Percentiles rank a stretch among this genome's conserved stretches.
Conservation (phyloP, 164 flowering plant genomes). For the Umbellularia californica region DNA sequence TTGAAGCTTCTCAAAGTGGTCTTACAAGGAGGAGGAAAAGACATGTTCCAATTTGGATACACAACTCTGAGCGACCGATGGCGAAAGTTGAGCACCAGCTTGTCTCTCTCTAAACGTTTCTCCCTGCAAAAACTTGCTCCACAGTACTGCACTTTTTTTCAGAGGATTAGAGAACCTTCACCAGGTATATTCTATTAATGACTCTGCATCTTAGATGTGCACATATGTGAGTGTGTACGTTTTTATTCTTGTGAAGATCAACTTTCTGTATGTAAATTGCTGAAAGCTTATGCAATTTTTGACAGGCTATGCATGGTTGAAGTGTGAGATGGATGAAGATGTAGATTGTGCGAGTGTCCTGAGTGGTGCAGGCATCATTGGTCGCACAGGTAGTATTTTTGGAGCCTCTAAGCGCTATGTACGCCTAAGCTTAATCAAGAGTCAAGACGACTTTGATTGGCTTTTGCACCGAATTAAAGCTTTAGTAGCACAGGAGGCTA, state of each 20-base stretch:
- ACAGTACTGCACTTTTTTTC: not conserved
- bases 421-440: slow-evolving; percentile 50
- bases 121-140: slow-evolving; percentile 5
- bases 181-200: not conserved
- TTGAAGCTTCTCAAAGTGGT: slow-evolving; percentile 1
- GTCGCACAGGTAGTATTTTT: slow-evolving; percentile 40
- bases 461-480: slow-evolving; percentile 20
- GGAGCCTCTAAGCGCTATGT: slow-evolving; percentile 38
- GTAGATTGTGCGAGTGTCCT: too few relatives aligned
- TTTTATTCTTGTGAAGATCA: too few relatives aligned
- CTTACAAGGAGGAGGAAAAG: not conserved
- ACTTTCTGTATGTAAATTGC: too few relatives aligned
- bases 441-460: slow-evolving; percentile 40
- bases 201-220: not conserved
- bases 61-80: not conserved
- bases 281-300: too few relatives aligned
- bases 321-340: too few relatives aligned
- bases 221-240: slow-evolving; percentile 14
- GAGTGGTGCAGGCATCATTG: slow-evolving; percentile 26
- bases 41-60: not conserved
- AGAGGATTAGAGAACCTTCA: not conserved
- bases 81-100: not conserved
- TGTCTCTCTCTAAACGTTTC: slow-evolving; percentile 2
- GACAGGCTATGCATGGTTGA: too few relatives aligned
- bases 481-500: slow-evolving; percentile 28